Evolutionary conservation across 2,329 filamentous ascomycete genomes (phyloP).

Genomic region (Daldinia sp.): DNA sequence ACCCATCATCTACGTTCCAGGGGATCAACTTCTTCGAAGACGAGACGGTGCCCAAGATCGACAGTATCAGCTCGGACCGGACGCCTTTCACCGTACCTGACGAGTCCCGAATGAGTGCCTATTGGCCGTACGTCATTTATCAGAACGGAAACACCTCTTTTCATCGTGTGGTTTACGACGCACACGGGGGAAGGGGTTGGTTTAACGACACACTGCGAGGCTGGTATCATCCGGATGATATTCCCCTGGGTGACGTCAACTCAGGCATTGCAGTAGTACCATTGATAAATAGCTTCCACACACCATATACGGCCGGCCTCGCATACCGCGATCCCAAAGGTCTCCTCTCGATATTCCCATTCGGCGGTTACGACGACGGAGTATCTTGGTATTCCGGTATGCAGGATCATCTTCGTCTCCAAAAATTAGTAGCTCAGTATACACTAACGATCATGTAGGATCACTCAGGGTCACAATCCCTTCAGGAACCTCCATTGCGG

Average conservation of each 20-base stretch:
- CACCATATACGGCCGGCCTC: constrained; percentile 29
- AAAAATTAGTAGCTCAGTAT: not conserved
- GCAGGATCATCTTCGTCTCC: not conserved
- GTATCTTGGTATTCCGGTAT: constrained; percentile 32
- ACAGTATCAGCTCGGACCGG: constrained; percentile 30
- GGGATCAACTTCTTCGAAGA: constrained; percentile 39
- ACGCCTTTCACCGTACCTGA: constrained; percentile 23
- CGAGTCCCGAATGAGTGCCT: constrained; percentile 24
- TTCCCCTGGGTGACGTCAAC: constrained; percentile 25
- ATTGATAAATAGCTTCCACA: constrained; percentile 11
- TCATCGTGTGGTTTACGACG: constrained; percentile 30
- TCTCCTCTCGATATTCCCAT: constrained; percentile 30
- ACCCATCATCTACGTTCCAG: constrained; percentile 30
- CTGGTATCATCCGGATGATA: constrained; percentile 17
- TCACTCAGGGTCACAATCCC: constrained; percentile 31
- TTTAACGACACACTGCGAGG: constrained; percentile 35
- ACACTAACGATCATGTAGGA: constrained; percentile 15
- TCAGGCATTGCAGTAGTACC: constrained; percentile 31
- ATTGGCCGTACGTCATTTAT: constrained; percentile 40
- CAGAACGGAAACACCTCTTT: constrained; percentile 35
- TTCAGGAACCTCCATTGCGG: constrained; percentile 40
- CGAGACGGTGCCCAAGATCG: constrained; percentile 33
- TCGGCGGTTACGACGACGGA: constrained; percentile 30
- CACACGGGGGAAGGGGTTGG: constrained; percentile 9
- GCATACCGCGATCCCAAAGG: constrained; percentile 31